Evolutionary conservation across 495 filamentous ascomycete genomes (phyloP), one percentile per base, ranked within the genome.

Genomic region (Aspergillus baeticus): DNA sequence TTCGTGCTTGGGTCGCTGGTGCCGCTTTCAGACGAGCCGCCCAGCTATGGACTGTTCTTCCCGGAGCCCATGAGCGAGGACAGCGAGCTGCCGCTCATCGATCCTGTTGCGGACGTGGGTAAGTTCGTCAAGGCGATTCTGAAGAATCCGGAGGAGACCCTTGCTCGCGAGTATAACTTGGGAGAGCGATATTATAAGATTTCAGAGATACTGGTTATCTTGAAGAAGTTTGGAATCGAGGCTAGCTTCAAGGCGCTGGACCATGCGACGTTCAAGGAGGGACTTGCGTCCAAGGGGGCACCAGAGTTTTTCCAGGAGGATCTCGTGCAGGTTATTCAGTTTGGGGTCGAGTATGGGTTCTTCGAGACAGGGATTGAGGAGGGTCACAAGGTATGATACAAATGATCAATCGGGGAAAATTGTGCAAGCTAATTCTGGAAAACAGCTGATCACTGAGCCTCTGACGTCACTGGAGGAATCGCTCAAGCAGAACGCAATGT

Each of bases 91-190:
- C 49, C 49, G 1, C 13, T 51, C 1, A 51, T 51, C 23, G 49
- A 51, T 35, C 17, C 49, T 41, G 6, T 20, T 6, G 20, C 18
- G 2, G 49, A 51, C 49, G 15, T 51, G 5, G 49, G 49, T 2
- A 51, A 51, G 15, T 51, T 41, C 35, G 49, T 51, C 35, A 51
- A 51, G 20, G 49, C 15, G n/a, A 41, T 51, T 5, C 11, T 51
- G 4, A 18, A 41, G 7, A 51, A 41, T 14, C 49, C 49, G 1
- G 36, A 22, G 10, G 13, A 6, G 13, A 26, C 18, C 2, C 49
- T 51, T 13, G 34, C 34, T n/a, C 35, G 34, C 7, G 5, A 14
- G 35, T 51, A 26, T 20, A 51, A 41, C 17, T 10, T 37, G 1
- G 33, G 10, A 4, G 35, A 23, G 3, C 34, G 21, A 5, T 26